Evolutionary conservation across 179 eudicot genomes (phyloP), one percentile per base, ranked within the genome.

Genomic region (Silene noctiflora): DNA sequence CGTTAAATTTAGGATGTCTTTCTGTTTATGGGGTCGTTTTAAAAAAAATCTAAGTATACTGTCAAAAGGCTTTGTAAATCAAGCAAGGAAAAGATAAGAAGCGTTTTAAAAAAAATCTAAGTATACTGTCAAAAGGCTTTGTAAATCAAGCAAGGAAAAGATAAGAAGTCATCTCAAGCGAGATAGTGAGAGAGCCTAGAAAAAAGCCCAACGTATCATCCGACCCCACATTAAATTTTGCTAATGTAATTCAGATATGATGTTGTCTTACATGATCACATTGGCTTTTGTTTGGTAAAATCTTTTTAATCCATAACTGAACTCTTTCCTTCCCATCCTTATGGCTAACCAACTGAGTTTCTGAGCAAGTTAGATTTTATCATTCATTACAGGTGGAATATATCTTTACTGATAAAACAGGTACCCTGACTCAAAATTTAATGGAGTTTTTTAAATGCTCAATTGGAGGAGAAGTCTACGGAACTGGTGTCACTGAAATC

Each of bases 371-470:
- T 78, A 72, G 69, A 80, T 71, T 75, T 75, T 69, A 6, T 58
- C 58, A 29, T 53, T 73, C 75, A 81, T 63, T 59, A 61, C 88
- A 96, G 99, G 99, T 96, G 84, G 99, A 96, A 80, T 96, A 96
- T 82, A 85, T 96, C 76, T 93, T 95, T 81, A 86, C 92, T 69
- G 99, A 96, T 72, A 96, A 96, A 86, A 96, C 99, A 73, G 99
- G 99, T 72, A 96, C 99, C 51, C 80, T 96, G 67, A 96, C 99
- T 20, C 88, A 95, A 82, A 96, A 96, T 74, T 80, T 96, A 87
- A 96, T 96, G 99, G 99, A 96, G 84, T 96, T 93, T 82, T 96
- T 96, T 66, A 96, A 96, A 83, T 96, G 97, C 84, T 93, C 99
- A 35, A 91, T 96, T 85, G 98, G 96, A 71, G 98, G 97, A 75